These are phyloP conservation scores for Curvularia verruculosa DNA, from an alignment of 2,329 filamentous ascomycete species.

Conservation along the genomic window DNA sequence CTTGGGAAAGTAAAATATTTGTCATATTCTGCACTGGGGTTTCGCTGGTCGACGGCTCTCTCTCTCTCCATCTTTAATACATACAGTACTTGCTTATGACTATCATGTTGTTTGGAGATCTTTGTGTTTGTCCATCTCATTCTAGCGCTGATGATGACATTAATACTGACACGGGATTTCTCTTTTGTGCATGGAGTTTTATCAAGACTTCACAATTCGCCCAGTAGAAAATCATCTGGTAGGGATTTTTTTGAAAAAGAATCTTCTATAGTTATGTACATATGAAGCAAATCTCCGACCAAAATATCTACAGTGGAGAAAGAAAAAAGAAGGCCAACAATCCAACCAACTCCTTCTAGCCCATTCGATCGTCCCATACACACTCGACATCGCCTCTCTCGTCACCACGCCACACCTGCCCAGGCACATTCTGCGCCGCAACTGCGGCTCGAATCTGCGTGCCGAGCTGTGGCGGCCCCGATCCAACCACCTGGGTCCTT, in stretches of 20 bases:
- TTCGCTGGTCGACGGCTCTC: neutral
- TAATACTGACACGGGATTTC: too few species aligned
- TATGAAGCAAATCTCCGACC: neutral
- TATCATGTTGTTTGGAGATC: neutral
- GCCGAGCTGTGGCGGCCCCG: slow-evolving; percentile 2
- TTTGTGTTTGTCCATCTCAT: neutral
- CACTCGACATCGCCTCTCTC: slow-evolving; percentile 8
- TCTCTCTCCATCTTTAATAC: neutral
- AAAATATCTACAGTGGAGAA: slow-evolving; percentile 12
- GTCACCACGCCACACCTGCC: slow-evolving; percentile 6
- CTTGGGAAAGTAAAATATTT: neutral
- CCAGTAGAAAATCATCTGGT: too few species aligned
- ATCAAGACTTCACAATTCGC: too few species aligned
- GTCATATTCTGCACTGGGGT: neutral
- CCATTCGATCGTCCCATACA: slow-evolving; percentile 17
- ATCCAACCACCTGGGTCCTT: slow-evolving; percentile 3
- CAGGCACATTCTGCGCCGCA: slow-evolving; percentile 9
- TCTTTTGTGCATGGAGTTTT: too few species aligned
- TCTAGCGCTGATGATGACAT: too few species aligned
- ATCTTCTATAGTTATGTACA: neutral
- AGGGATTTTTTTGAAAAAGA: too few species aligned
- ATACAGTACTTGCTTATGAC: neutral
- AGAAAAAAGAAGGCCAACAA: neutral
- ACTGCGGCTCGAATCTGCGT: slow-evolving; percentile 11
- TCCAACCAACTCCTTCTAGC: slow-evolving; percentile 3